Evolutionary conservation across 2,329 filamentous ascomycete genomes (phyloP).

Genomic region (Clathrospora elynae): DNA sequence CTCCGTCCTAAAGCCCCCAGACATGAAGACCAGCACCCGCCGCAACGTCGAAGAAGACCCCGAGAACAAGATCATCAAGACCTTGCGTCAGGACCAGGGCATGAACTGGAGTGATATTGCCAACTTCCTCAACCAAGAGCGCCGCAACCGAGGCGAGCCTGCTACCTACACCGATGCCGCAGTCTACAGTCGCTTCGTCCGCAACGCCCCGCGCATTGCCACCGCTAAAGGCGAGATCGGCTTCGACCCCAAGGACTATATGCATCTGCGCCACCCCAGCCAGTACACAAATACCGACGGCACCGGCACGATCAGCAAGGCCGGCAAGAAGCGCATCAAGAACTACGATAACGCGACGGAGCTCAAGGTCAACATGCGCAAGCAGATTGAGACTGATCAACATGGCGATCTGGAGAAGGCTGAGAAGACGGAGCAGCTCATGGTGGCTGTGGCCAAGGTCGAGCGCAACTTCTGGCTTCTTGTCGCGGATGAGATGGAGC

Average conservation of each 20-base stretch:
- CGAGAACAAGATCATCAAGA: conserved; percentile 43
- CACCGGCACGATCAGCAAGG: conserved; percentile 13
- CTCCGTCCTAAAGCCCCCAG: conserved; percentile 15
- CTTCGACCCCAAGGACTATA: conserved; percentile 43
- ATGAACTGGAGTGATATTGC: conserved; percentile 39
- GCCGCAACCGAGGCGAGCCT: conserved; percentile 19
- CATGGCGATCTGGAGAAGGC: conserved; percentile 21
- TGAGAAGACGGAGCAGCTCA: conserved; percentile 31
- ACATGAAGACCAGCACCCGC: conserved; percentile 1
- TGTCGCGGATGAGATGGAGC: conserved; percentile 43
- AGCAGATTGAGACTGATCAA: conserved; percentile 7
- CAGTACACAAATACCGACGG: conserved; percentile 9
- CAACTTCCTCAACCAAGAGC: conserved; percentile 31
- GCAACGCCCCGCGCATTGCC: conserved; percentile 35
- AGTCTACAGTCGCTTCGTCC: conserved; percentile 48
- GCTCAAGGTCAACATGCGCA: conserved; percentile 31
- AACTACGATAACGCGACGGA: conserved; percentile 28
- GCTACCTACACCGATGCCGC: conserved; percentile 34
- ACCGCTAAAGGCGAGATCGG: conserved; percentile 27
- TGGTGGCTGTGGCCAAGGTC: conserved; percentile 37
- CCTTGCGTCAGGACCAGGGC: conserved; percentile 33
- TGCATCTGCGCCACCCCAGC: conserved; percentile 35
- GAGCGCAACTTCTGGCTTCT: conserved; percentile 39
- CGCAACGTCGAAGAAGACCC: conserved; percentile 26
- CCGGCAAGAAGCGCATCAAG: conserved; percentile 32